Conservation (phyloP, 768 basidiomycete species). For the Mycena pura region DNA sequence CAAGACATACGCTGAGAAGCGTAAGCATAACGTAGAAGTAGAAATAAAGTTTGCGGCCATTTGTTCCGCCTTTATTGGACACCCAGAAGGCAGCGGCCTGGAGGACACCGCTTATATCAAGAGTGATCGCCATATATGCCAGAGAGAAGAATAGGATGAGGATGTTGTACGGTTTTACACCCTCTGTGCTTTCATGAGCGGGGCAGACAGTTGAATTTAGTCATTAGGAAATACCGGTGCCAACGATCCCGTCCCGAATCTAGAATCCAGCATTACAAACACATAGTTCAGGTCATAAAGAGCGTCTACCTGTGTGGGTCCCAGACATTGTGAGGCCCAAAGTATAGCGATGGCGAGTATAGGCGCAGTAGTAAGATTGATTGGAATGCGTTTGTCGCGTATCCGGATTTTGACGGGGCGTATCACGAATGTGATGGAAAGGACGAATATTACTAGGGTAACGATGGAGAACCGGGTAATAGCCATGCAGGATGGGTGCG, state of each 20-base stretch:
- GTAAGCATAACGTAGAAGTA: slow-evolving; percentile 88
- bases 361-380: slow-evolving; percentile 55
- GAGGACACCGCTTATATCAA: slow-evolving; percentile 88
- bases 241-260: slow-evolving; percentile 78
- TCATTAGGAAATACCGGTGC: background rate
- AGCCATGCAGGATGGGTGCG: slow-evolving; percentile 32
- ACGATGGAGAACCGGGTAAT: slow-evolving; percentile 51
- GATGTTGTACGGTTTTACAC: slow-evolving; percentile 90
- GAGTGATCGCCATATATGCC: slow-evolving; percentile 91
- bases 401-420: slow-evolving; percentile 44
- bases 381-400: slow-evolving; percentile 31
- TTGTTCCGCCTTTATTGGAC: slow-evolving; percentile 75
- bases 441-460: slow-evolving; percentile 53
- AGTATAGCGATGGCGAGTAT: slow-evolving; percentile 55
- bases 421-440: slow-evolving; percentile 57
- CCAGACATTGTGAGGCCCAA: slow-evolving; percentile 58
- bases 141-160: slow-evolving; percentile 91
- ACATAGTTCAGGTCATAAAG: background rate
- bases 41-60: slow-evolving; percentile 72
- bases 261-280: slow-evolving; percentile 12
- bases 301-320: slow-evolving; percentile 35
- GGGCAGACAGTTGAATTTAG: background rate
- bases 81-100: slow-evolving; percentile 90
- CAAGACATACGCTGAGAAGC: slow-evolving; percentile 74
- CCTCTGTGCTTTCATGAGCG: slow-evolving; percentile 44